Percentiles rank a stretch among this genome's conserved stretches.
phyloP scores from a whole-genome alignment of 1,139 yeast species.

The Candida sp. region DNA sequence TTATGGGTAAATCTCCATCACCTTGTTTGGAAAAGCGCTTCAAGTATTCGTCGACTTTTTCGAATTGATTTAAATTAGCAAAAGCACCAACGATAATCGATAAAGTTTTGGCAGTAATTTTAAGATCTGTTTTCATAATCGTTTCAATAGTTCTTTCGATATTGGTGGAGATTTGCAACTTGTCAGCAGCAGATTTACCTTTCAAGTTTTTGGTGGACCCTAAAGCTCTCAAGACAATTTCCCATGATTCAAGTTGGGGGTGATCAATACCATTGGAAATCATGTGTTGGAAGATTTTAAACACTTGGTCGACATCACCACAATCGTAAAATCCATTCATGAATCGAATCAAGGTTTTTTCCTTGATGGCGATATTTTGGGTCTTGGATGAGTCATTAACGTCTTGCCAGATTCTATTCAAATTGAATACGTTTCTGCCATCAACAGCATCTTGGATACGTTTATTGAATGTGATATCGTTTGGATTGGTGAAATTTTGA shows the following conservation, averaged over 20 bases:
- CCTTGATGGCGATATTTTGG: slow-evolving; percentile 22
- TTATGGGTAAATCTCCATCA: slow-evolving; percentile 19
- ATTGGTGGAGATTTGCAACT: slow-evolving; percentile 12
- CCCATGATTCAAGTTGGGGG: slow-evolving; percentile 34
- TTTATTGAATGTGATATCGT: slow-evolving; percentile 20
- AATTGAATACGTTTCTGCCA: slow-evolving; percentile 14
- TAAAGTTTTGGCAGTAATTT: slow-evolving; percentile 25
- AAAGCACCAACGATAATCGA: slow-evolving; percentile 32
- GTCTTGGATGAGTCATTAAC: slow-evolving; percentile 21
- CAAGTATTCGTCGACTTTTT: slow-evolving; percentile 28
- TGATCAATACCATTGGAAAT: slow-evolving; percentile 19
- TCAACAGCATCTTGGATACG: slow-evolving; percentile 20
- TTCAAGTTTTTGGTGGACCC: slow-evolving; percentile 23
- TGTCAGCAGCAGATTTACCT: slow-evolving; percentile 13
- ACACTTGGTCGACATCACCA: slow-evolving; percentile 27
- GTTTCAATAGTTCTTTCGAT: slow-evolving; percentile 31
- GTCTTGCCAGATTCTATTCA: slow-evolving; percentile 22
- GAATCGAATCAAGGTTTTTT: slow-evolving; percentile 27
- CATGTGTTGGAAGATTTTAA: slow-evolving; percentile 32
- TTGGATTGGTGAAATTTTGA: slow-evolving; percentile 28
- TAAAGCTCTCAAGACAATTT: slow-evolving; percentile 31
- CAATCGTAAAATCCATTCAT: slow-evolving; percentile 34
- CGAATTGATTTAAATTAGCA: slow-evolving; percentile 33
- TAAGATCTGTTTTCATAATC: slow-evolving; percentile 17
- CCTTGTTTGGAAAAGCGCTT: slow-evolving; percentile 16